Conservation (phyloP, 2,329 filamentous ascomycete species). For the Ceratocystis huliohia region DNA sequence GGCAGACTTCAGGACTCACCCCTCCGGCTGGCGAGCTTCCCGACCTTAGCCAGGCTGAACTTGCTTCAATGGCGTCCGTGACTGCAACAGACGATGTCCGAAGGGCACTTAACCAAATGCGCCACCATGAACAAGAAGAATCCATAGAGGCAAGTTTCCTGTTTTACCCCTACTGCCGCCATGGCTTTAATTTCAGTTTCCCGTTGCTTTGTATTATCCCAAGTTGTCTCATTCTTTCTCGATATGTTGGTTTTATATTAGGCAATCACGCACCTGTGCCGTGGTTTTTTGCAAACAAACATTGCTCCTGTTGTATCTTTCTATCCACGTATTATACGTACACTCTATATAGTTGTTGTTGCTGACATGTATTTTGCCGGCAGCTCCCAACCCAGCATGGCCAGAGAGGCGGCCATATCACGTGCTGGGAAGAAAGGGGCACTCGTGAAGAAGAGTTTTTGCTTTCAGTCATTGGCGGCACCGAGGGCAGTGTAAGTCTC, state of each 20-base stretch:
- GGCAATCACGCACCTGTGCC: not conserved
- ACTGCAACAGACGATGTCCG: not conserved
- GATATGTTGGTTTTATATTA: not conserved
- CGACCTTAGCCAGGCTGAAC: not conserved
- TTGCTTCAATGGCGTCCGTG: not conserved
- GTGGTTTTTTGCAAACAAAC: not conserved
- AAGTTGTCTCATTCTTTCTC: not conserved
- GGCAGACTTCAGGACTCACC: not conserved
- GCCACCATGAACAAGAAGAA: not conserved
- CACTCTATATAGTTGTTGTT: not conserved
- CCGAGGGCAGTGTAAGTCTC: constrained; percentile 19
- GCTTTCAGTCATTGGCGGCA: constrained; percentile 19
- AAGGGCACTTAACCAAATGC: not conserved
- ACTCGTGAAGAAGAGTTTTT: constrained; percentile 19
- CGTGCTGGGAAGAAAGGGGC: constrained; percentile 19
- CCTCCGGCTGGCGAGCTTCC: not conserved
- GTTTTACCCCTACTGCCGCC: not conserved
- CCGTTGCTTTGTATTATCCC: not conserved
- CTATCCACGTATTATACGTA: not conserved
- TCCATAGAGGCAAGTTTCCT: not conserved
- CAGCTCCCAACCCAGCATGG: constrained; percentile 9
- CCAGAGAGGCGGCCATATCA: constrained; percentile 18
- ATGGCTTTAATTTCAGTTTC: not conserved
- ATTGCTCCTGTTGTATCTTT: not conserved
- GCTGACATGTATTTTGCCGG: not conserved